These are phyloP conservation scores for Leptomonas pyrrhocoris DNA, from an alignment of 208 protist species.

Conservation along the genomic window DNA sequence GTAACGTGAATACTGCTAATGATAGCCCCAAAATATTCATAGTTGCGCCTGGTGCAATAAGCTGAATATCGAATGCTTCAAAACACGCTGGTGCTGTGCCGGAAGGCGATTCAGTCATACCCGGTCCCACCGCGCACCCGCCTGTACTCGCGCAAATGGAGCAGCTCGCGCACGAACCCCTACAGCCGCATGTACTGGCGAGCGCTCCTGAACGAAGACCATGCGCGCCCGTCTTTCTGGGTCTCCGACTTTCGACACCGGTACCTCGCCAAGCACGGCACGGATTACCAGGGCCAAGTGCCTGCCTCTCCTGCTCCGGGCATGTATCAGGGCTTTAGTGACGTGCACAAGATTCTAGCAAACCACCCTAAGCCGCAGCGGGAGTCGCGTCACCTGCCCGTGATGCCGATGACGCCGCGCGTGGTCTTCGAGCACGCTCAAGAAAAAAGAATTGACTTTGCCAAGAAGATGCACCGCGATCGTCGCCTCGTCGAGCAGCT, in stretches of 20 bases:
- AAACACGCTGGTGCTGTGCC: constrained; percentile 40
- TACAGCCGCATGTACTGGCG: constrained; percentile 90
- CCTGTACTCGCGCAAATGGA: constrained; percentile 74
- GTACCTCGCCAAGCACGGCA: constrained; percentile 84
- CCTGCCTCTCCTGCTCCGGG: constrained; percentile 84
- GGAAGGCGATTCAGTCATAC: constrained; percentile 77
- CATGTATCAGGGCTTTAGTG: constrained; percentile 87
- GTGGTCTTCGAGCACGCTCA: constrained; percentile 87
- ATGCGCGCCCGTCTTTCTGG: constrained; percentile 88
- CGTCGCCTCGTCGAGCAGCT: constrained; percentile 72
- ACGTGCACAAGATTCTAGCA: constrained; percentile 85
- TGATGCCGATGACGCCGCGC: constrained; percentile 91
- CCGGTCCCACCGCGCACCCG: constrained; percentile 79
- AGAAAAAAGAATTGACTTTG: constrained; percentile 86
- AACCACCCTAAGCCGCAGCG: constrained; percentile 91
- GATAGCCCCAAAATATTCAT: background rate
- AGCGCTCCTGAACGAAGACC: constrained; percentile 75
- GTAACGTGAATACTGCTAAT: too few species aligned
- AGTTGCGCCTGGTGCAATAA: background rate
- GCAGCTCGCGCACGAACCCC: constrained; percentile 81
- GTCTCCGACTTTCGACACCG: constrained; percentile 91
- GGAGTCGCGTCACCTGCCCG: constrained; percentile 87
- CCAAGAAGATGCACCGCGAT: constrained; percentile 80
- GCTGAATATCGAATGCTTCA: constrained; percentile 41
- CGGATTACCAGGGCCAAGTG: constrained; percentile 85